Conservation (phyloP, 441 rosid genomes). For the Adansonia madagascariensis region DNA sequence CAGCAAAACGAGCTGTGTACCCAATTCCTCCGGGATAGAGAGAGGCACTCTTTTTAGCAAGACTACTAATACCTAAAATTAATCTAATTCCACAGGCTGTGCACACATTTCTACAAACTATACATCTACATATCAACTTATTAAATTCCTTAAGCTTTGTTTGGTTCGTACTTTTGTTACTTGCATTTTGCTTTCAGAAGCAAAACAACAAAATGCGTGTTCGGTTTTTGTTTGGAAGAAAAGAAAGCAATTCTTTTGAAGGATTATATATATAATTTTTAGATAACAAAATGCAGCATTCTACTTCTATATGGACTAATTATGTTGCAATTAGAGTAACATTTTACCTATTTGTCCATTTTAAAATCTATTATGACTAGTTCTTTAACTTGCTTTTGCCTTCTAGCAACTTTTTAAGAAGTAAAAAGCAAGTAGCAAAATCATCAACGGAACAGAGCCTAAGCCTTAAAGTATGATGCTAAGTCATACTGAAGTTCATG, state of each 20-base stretch:
- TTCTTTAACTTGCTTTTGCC: not conserved
- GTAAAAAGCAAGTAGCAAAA: slow-evolving; percentile 12
- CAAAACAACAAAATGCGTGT: not conserved
- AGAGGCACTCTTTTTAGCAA: not conserved
- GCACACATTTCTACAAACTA: not conserved
- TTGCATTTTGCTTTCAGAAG: not conserved
- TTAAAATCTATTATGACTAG: not conserved
- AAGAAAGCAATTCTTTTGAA: not conserved
- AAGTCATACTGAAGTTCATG: not conserved
- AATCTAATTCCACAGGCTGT: not conserved
- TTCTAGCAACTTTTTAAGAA: not conserved
- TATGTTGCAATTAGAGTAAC: not conserved
- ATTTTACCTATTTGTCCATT: not conserved
- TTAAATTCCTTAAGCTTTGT: not conserved
- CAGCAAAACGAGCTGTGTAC: not conserved
- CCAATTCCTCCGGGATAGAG: not conserved
- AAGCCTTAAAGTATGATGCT: not conserved
- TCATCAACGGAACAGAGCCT: not conserved
- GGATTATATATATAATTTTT: not conserved
- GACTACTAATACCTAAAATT: not conserved
- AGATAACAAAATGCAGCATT: not conserved
- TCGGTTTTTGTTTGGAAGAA: not conserved
- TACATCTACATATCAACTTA: not conserved
- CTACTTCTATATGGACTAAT: slow-evolving; percentile 3
- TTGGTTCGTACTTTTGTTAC: not conserved